Conservation (phyloP, 441 rosid genomes). For the Populus hybrid region DNA sequence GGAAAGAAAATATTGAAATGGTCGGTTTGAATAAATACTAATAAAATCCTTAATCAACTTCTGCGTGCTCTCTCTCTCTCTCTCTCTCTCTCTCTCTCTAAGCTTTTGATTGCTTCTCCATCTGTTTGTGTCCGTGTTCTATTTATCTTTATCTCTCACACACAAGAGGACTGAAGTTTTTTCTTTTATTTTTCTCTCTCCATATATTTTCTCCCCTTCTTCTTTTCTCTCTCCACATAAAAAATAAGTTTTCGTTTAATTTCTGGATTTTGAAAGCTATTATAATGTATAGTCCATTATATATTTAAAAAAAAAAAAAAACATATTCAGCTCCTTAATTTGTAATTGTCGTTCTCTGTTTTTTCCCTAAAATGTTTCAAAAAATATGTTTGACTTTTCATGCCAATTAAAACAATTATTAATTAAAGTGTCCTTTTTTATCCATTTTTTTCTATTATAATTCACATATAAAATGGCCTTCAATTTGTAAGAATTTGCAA, state of each 20-base stretch:
- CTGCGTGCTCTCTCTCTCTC: neutral
- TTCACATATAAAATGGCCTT: no score
- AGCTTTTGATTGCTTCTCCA: neutral
- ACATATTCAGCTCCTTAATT: no score
- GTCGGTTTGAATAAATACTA: neutral
- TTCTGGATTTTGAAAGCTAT: neutral
- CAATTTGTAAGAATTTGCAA: no score
- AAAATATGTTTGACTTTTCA: no score
- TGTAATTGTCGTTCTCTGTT: no score
- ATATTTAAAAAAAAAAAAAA: no score
- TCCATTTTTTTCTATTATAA: no score
- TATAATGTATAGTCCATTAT: neutral
- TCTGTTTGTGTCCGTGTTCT: neutral
- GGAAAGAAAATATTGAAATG: neutral
- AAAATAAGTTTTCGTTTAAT: no score
- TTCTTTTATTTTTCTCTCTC: neutral
- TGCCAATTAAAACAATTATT: no score
- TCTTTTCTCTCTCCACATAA: neutral
- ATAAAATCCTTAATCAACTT: neutral
- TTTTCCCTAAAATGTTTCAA: no score
- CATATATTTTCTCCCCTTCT: neutral
- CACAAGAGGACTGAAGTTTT: neutral
- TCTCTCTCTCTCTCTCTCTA: neutral
- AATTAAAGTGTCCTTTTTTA: no score
- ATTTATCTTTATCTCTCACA: neutral